Base-by-base conservation (phyloP, 257 asterid genomes). In the Buddleja alternifolia region DNA sequence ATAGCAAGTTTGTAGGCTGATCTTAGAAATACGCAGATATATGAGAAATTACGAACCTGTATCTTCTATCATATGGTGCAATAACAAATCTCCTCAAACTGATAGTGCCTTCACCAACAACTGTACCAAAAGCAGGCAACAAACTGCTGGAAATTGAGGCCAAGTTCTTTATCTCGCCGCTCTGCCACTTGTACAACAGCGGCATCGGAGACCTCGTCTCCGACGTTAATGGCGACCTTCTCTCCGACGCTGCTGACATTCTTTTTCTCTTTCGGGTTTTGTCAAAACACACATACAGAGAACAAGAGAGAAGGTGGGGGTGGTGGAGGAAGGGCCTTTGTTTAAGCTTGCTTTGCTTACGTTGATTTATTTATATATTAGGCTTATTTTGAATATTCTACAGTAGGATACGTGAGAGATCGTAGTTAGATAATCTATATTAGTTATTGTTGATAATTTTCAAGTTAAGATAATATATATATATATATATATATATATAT, bases 91-190 rank as follows among this genome's bases (percentile, higher is more conserved):
- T 78, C 16, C 69, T 67, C 70, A 84, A 73, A n/a, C 55, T 69
- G 2, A 74, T 24, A 29, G 83, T 61, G 44, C 88, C 86, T 69
- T 92, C 96, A 44, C 85, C 93, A 34, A 87, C 78, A 23, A 82
- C 80, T 41, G 88, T 90, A 56, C 98, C 97, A 58, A 92, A 92
- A 72, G 97, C 96, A 51, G 97, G 96, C 85, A 92, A 68, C 52
- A 92, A 78, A 66, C 97, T 92, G 84, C 96, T 89, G n/a, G 98
- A 89, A 65, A 92, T 85, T 2, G 98, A 89, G 5, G 94, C 83
- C 15, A 87, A 68, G 79, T 91, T 89, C 61, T 73, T 83, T 7
- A 80, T 64, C 40, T 89, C 84, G 7, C 78, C 80, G 73, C 81
- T 78, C 0, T 81, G 82, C 46, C 87, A 81, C 75, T 89, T 84